These are phyloP conservation scores for Eutrema japonicum DNA, from an alignment of 345 rosid genomes.

Conservation along the genomic window DNA sequence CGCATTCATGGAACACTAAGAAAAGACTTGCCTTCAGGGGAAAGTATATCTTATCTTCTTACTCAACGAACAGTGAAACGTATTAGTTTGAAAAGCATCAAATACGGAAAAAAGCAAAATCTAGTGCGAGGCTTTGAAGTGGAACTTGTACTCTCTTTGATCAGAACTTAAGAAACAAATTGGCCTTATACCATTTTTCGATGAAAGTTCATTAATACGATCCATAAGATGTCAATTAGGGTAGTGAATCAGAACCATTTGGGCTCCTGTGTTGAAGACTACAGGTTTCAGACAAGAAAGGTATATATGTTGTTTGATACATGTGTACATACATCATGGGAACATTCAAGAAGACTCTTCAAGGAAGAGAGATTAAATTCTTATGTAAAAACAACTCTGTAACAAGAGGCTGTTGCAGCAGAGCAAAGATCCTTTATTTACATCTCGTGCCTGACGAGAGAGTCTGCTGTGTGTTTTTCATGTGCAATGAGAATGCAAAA, in stretches of 20 bases:
- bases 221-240: slow-evolving; percentile 22
- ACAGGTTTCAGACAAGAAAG: slow-evolving; percentile 31
- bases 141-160: not conserved
- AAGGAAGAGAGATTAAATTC: not conserved
- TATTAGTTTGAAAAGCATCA: not conserved
- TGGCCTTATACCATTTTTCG: not conserved
- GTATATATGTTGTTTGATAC: slow-evolving; percentile 30
- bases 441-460: slow-evolving; percentile 19
- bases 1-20: not conserved
- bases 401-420: slow-evolving; percentile 22
- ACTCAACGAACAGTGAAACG: slow-evolving; percentile 11
- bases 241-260: not conserved
- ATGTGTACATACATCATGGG: not conserved
- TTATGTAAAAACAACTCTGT: slow-evolving; percentile 8
- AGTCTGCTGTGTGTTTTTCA: not conserved
- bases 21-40: slow-evolving; percentile 24
- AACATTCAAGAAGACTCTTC: slow-evolving; percentile 16
- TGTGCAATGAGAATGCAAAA: slow-evolving; percentile 23
- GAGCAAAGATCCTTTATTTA: slow-evolving; percentile 25
- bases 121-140: slow-evolving; percentile 7
- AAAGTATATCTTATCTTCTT: slow-evolving; percentile 27
- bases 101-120: not conserved
- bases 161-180: not conserved
- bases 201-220: not conserved
- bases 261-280: slow-evolving; percentile 18